Evolutionary conservation across 495 filamentous ascomycete genomes (phyloP).

Genomic region (Xylaria acuta): DNA sequence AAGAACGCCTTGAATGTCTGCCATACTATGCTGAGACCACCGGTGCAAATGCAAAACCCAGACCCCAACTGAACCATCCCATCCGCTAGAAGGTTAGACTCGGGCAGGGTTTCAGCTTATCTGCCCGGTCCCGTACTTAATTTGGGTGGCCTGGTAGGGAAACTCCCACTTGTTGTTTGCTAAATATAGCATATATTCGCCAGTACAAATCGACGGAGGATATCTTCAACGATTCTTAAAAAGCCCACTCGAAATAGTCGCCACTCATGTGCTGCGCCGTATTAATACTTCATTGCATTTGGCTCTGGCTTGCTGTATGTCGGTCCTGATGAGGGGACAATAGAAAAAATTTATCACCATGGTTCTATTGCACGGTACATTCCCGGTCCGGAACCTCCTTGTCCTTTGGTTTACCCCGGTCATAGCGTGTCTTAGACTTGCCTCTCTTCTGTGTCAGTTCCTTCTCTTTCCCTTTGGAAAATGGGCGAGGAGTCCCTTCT

Average conservation of each 20-base stretch:
- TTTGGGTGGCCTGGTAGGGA: not conserved
- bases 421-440: constrained; percentile 51
- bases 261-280: not conserved
- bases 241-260: not conserved
- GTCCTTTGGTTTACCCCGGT: constrained; percentile 48
- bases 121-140: not conserved
- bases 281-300: not conserved
- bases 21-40: not conserved
- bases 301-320: not conserved
- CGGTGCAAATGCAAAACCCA: constrained; percentile 10
- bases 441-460: constrained; percentile 50
- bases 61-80: not conserved
- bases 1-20: not conserved
- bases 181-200: not conserved
- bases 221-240: not conserved
- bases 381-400: constrained; percentile 69
- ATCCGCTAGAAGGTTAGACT: not conserved
- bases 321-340: not conserved
- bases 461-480: constrained; percentile 35
- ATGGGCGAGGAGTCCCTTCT: constrained; percentile 14
- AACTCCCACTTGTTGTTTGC: not conserved
- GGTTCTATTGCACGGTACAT: constrained; percentile 53
- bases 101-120: not conserved
- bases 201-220: not conserved
- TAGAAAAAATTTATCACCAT: not conserved